Base-by-base conservation (phyloP, 2,329 filamentous ascomycete genomes). In the Verticillium dahliae region DNA sequence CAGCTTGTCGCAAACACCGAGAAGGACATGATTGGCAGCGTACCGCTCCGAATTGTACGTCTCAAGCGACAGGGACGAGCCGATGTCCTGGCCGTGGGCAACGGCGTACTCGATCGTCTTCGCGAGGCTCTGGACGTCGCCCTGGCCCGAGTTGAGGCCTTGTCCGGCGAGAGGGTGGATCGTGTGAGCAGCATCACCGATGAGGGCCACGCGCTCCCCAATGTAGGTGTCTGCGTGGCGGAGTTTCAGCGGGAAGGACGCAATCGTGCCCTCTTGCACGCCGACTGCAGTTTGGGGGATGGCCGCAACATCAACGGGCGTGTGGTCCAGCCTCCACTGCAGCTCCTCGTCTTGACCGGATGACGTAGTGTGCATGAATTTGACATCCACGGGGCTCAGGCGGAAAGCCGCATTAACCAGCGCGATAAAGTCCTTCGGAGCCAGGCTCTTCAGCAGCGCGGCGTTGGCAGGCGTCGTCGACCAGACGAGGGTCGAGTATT, bases 331-430 rank as follows among this genome's bases (percentile, higher is more conserved):
- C 57, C 94, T 85, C 95, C 95, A 98, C n/a, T 80, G 77, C 9
- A 95, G 80, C 74, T 98, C 94, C n/a, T 89, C 87, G 35, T 80
- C 81, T 62, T 92, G 87, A 0, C 81, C 82, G 0, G 75, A 72
- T 57, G 74, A 63, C 67, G 84, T 80, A 0, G 83, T 86, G 75
- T 96, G 89, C 81, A 98, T 87, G 75, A 91, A 98, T 50, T 85
- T 83, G 4, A 99, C 78, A 73, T 99, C 95, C 1, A 90, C 85
- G 15, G 89, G 83, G 62, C 84, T 83, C 18, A 99, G 82, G 13
- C 92, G 87, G 79, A 99, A 97, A 1, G 92, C 95, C 1, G 94
- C 92, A 71, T 99, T 98, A 67, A 99, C 90, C 83, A 94, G 89
- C 37, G 92, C 88, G 15, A 88, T 78, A 70, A 99, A 96, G 71